Base-by-base conservation (phyloP, 352 stramenopile genomes). In the Aphanomyces stellatus region DNA sequence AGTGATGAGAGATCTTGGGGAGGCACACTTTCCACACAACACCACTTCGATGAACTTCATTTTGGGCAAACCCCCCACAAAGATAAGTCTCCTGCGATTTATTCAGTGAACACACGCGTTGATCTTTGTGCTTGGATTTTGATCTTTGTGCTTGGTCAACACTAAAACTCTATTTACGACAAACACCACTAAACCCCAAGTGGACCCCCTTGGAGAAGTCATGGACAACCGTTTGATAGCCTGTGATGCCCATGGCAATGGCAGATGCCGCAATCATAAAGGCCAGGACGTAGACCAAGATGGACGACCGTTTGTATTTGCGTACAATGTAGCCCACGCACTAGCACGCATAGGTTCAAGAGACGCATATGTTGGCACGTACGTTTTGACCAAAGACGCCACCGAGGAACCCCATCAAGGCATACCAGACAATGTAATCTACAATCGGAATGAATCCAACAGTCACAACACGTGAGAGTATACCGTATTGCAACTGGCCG, bases 371-470 rank as follows among this genome's bases (percentile, higher is more conserved):
- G n/a, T n/a, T n/a, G n/a, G 11, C 11, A 46, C 49, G 8, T 67
- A 89, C 78, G 5, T 86, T 82, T 62, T 91, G 83, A 28, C 85
- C 85, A 60, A 76, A 85, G 7, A 88, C 65, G 0, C 80, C 85
- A 27, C 85, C 88, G 19, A 96, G 64, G 43, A 97, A 96, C 27
- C 95, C 94, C 34, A 98, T 80, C 22, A 92, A 74, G 15, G 92
- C 81, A 62, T 98, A 96, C 71, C 93, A 88, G 15, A 79, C 42
- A 11, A 87, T 95, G 76, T 99, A 99, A 72, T 98, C 92, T 30
- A 67, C 34, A 85, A 74, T 87, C 37, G 92, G 3, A 89, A 78
- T 46, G 11, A 46, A 46, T 19, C 37, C 37, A 46, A 46, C n/a
- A n/a, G n/a, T n/a, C n/a, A 46, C 37, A 46, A 46, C 37, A 19